These are phyloP conservation scores for Populus hybrid DNA, from an alignment of 441 rosid species.

Conservation along the genomic window DNA sequence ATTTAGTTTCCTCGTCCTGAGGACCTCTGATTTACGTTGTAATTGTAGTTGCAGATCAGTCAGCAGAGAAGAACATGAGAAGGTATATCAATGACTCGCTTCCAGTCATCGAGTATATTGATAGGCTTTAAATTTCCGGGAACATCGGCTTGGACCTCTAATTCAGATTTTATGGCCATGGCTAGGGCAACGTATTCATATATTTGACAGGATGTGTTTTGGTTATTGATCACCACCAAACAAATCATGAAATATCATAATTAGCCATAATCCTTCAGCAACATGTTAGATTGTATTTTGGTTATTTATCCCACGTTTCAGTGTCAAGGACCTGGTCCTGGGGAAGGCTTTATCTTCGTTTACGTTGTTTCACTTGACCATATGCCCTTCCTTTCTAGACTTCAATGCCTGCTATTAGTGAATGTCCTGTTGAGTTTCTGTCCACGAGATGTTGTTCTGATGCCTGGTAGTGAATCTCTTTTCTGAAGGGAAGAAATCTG, in stretches of 20 bases:
- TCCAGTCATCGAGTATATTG: slow-evolving; percentile 71
- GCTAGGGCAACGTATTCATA: background rate
- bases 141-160: slow-evolving; percentile 83
- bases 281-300: too few relatives aligned
- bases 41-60: slow-evolving; percentile 41
- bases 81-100: slow-evolving; percentile 62
- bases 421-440: background rate
- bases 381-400: too few relatives aligned
- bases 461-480: background rate
- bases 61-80: slow-evolving; percentile 80
- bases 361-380: too few relatives aligned
- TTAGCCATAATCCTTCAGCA: too few relatives aligned
- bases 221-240: background rate
- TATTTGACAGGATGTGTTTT: background rate
- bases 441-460: background rate
- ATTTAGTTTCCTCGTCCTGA: background rate
- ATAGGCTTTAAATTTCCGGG: slow-evolving; percentile 68
- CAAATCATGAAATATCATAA: background rate
- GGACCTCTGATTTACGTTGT: background rate
- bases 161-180: slow-evolving; percentile 3
- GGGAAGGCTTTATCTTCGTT: too few relatives aligned
- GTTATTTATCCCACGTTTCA: too few relatives aligned
- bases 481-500: background rate
- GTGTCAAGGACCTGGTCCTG: too few relatives aligned
- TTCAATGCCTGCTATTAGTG: background rate